A percentile compares a stretch with the other conserved stretches of the same genome.
These are phyloP conservation scores for Boletus subcaerulescens DNA, from an alignment of 768 basidiomycete species.

Conservation along the genomic window DNA sequence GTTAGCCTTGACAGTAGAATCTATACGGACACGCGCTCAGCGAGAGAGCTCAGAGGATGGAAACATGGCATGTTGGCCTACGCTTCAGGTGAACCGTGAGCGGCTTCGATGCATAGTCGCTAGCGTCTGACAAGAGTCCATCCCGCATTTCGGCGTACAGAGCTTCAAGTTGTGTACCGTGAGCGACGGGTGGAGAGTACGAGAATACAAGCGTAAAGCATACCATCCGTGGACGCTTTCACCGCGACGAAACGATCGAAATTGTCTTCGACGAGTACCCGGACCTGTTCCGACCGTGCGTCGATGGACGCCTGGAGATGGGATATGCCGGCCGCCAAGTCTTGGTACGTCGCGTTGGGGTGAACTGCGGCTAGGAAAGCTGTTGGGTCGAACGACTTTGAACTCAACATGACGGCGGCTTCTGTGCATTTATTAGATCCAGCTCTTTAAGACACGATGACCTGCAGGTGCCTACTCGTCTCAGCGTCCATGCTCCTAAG, in stretches of 20 bases:
- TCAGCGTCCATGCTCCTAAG: slow-evolving; percentile 71
- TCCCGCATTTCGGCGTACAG: slow-evolving; percentile 87
- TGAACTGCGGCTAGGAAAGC: slow-evolving; percentile 87
- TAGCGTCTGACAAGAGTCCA: slow-evolving; percentile 69
- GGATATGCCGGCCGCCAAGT: slow-evolving; percentile 74
- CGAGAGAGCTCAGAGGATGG: neutral
- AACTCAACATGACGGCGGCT: slow-evolving; percentile 78
- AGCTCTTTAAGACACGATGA: neutral
- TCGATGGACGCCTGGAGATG: slow-evolving; percentile 81
- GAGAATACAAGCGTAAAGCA: slow-evolving; percentile 14
- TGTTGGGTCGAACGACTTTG: slow-evolving; percentile 96
- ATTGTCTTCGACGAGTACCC: slow-evolving; percentile 94
- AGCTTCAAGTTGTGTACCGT: slow-evolving; percentile 40
- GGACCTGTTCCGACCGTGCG: slow-evolving; percentile 88
- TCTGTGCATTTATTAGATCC: slow-evolving; percentile 41
- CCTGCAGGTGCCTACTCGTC: slow-evolving; percentile 49
- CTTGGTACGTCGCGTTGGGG: slow-evolving; percentile 93
- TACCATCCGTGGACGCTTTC: slow-evolving; percentile 95
- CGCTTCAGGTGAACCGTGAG: slow-evolving; percentile 84
- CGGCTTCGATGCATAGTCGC: slow-evolving; percentile 80
- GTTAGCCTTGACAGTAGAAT: slow-evolving; percentile 88
- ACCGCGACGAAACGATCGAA: slow-evolving; percentile 98
- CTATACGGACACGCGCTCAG: slow-evolving; percentile 39
- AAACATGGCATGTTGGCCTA: slow-evolving; percentile 32
- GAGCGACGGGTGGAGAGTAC: neutral